phyloP scores from a whole-genome alignment of 345 rosid species.

The Carallia brachiata region DNA sequence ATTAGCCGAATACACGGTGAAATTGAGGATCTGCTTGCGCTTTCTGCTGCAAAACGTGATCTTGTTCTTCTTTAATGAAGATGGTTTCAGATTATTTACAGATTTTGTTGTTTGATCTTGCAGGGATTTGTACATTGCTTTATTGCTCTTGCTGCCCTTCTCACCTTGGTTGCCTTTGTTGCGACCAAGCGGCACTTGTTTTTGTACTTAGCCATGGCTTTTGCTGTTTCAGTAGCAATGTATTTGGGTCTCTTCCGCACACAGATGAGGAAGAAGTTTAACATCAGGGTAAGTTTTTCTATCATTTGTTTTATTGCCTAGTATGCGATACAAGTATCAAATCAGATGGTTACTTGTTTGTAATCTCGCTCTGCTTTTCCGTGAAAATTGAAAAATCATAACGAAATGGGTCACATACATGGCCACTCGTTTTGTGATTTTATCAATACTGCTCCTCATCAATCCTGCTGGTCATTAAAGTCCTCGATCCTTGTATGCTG shows the following conservation, averaged over 20 bases:
- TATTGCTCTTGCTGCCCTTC: constrained; percentile 40
- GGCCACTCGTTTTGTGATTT: no score
- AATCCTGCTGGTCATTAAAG: no score
- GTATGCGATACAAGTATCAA: no score
- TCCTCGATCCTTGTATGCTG: no score
- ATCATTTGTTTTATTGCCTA: background rate
- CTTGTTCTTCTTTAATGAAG: background rate
- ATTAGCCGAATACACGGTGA: no score
- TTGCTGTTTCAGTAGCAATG: constrained; percentile 47
- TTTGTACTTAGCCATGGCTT: constrained; percentile 61
- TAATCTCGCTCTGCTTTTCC: no score
- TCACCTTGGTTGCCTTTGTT: constrained; percentile 56
- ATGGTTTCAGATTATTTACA: background rate
- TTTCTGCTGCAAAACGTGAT: constrained; percentile 1
- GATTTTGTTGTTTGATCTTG: constrained; percentile 23
- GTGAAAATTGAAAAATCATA: no score
- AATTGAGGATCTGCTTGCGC: background rate
- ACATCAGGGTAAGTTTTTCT: constrained; percentile 62
- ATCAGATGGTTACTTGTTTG: no score
- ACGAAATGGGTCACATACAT: no score
- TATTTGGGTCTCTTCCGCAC: constrained; percentile 73
- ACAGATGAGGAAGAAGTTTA: constrained; percentile 65
- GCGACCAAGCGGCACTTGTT: constrained; percentile 58
- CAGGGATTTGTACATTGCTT: constrained; percentile 65
- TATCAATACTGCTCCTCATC: no score